Base-by-base conservation (phyloP, 257 asterid species). In the Solanum peruvianum region DNA sequence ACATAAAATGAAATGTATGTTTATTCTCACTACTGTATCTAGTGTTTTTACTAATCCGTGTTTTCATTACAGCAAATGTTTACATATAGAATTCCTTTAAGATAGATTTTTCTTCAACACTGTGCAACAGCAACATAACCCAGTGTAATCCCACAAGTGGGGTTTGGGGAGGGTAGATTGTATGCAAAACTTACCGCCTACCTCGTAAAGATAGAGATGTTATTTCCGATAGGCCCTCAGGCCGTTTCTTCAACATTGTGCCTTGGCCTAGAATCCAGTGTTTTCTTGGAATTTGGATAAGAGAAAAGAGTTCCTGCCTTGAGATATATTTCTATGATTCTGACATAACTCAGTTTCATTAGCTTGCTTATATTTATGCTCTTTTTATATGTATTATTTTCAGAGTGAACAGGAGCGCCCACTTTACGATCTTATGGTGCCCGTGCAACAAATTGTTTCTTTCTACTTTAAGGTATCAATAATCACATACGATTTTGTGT, bases 401-500 rank as follows among this genome's bases (percentile, higher is more conserved):
- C 80, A 84, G 87, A 62, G 87, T 82, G 96, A 94, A 69, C 98
- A 94, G 75, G 93, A 95, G 66, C 93, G 88, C 70, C 82, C 92
- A 72, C 85, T 92, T 6, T 96, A 96, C 60, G 99, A 97, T 88
- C 88, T 97, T 35, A 94, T 95, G 96, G 95, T 91, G 89, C 94
- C 94, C 81, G 99, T 94, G 75, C 95, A 92, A 89, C 97, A 95
- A 90, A 93, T 97, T 90, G 98, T 94, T 87, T 94, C 95, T 56
- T 97, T 97, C 88, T 97, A 97, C 87, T 94, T 97, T 99, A 93
- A 92, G 99, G 99, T 95, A 90, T 83, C 80, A 33, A 78, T 25
- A 18, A 25, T 66, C 69, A 83, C 75, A 75, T 58, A 52, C 18
- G 29, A 47, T 18, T 80, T 27, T 49, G 14, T 80, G 69, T 80